Evolutionary conservation across 768 basidiomycete species (phyloP), one percentile per base, ranked within the genome.

Genomic region (Lactifluus subvellereus): DNA sequence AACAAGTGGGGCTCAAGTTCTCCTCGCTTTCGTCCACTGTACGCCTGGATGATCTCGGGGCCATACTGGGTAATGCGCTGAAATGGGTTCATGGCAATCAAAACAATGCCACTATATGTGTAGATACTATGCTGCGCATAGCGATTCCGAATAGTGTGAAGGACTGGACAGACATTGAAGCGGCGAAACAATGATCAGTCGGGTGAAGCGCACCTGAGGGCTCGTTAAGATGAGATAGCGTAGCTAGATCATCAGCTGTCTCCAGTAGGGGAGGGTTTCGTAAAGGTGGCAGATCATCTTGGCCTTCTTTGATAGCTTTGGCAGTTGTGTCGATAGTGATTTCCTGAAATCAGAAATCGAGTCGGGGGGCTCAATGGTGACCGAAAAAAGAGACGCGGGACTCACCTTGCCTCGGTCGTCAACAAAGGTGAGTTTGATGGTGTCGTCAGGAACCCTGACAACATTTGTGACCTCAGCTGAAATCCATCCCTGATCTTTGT

Each of bases 61-160:
- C 92, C 93, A 79, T 99, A 99, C 63, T 98, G 87, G 30, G 94
- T 91, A 71, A 99, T 89, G 71, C 94, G 91, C 76, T 95, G 91
- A 76, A 99, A 99, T 52, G 97, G 97, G 76, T 99, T 99, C 77
- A 99, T 87, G 58, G 97, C 97, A 73, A 99, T 97, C 68, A 99
- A 84, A 65, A 98, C 96, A 68, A 98, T 99, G 69, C 97, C 97
- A 66, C 92, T 95, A 78, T 98, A 99, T 37, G 97, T 98, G 72
- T 98, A 99, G 70, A 98, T 98, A 73, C 91, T 92, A 74, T 96
- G 96, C 68, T 94, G 90, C 38, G 88, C 91, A 77, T 99, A 99
- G 69, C 96, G 90, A 75, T 95, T 95, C 42, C 90, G 87, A 69
- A 99, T 98, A 50, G 96, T 96, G 72, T 99, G 95, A 32, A 99